A percentile compares a stretch with the other conserved stretches of the same genome.
These are phyloP conservation scores for Candida sanyiensis DNA, from an alignment of 805 yeast species.

Conservation along the genomic window DNA sequence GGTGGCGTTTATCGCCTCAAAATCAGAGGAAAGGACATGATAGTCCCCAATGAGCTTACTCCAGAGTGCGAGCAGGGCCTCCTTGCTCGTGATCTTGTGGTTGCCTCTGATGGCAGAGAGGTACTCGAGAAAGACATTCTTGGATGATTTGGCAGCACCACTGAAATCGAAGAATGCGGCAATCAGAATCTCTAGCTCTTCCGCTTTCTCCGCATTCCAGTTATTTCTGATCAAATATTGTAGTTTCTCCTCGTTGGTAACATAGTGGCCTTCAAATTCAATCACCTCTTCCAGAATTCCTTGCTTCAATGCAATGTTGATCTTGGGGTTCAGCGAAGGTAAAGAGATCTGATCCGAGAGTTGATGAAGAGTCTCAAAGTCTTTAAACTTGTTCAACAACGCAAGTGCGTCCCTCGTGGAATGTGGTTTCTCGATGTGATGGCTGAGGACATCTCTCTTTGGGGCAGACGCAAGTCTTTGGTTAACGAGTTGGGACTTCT, in stretches of 20 bases:
- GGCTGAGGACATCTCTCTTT: not conserved
- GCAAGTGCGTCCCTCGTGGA: not conserved
- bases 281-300: not conserved
- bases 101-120: not conserved
- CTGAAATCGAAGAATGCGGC: slow-evolving; percentile 3
- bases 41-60: not conserved
- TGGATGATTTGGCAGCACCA: slow-evolving; percentile 1
- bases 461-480: not conserved
- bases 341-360: not conserved
- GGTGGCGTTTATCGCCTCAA: not conserved
- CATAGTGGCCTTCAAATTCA: not conserved
- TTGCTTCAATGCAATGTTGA: not conserved
- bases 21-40: not conserved
- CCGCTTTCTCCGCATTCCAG: not conserved
- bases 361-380: not conserved
- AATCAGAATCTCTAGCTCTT: not conserved
- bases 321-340: not conserved
- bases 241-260: slow-evolving; percentile 10
- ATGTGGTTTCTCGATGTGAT: not conserved
- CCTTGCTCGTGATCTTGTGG: not conserved
- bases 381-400: not conserved
- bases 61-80: not conserved
- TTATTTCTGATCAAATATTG: slow-evolving; percentile 5
- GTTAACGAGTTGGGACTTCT: not conserved
- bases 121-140: slow-evolving; percentile 1